Evolutionary conservation across 345 rosid species (phyloP).

Genomic region (Gossypium mustelinum): DNA sequence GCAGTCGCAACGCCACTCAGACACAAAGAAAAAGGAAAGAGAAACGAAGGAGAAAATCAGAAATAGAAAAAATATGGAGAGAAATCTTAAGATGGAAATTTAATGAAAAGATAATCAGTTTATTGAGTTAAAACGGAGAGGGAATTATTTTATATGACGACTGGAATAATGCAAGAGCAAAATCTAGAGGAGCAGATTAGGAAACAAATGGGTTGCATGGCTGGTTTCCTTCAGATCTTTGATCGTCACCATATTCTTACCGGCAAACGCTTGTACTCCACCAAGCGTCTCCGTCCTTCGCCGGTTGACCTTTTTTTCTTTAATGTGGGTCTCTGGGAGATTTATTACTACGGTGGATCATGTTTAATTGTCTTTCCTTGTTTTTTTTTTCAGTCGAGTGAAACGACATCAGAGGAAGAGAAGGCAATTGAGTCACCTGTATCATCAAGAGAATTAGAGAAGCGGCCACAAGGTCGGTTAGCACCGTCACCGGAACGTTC

Average conservation of each 20-base stretch:
- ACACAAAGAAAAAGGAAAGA: not conserved
- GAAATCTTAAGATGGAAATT: not conserved
- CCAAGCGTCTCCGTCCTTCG: slow-evolving; percentile 57
- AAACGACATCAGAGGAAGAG: slow-evolving; percentile 34
- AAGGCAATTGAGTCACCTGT: slow-evolving; percentile 30
- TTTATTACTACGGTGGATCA: not conserved
- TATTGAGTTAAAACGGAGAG: not conserved
- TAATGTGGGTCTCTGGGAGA: not conserved
- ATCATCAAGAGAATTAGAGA: slow-evolving; percentile 32
- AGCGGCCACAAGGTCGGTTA: slow-evolving; percentile 29
- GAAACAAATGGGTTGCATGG: slow-evolving; percentile 90
- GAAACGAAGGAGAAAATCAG: slow-evolving; percentile 10
- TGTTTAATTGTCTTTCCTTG: not conserved
- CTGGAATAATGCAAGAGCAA: slow-evolving; percentile 46
- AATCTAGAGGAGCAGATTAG: slow-evolving; percentile 56
- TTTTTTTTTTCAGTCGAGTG: slow-evolving; percentile 24
- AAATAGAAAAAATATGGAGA: slow-evolving; percentile 1
- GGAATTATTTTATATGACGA: slow-evolving; percentile 22
- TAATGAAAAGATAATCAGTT: not conserved
- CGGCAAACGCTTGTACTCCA: slow-evolving; percentile 55
- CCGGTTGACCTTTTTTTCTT: slow-evolving; percentile 18
- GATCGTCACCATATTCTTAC: slow-evolving; percentile 71
- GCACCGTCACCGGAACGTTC: slow-evolving; percentile 40
- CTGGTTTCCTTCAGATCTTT: slow-evolving; percentile 92
- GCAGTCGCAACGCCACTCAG: slow-evolving; percentile 15